Evolutionary conservation across 257 asterid genomes (phyloP), one percentile per base, ranked within the genome.

Genomic region (Gardenia jasminoides): DNA sequence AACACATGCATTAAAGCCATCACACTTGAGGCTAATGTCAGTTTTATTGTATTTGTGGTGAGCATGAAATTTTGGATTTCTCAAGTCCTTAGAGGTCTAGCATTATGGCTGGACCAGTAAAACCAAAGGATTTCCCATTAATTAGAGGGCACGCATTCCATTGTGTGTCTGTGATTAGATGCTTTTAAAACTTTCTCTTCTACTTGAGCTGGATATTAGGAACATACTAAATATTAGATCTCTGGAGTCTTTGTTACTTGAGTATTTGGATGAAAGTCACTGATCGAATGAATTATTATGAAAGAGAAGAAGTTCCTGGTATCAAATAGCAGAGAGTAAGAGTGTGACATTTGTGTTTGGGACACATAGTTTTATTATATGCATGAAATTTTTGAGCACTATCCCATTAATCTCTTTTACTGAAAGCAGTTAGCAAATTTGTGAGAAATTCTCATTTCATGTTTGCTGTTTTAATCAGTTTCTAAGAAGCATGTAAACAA

Each of bases 401-500:
- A 26, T 64, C 13, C 7, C 22, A 17, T 19, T 15, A 66, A 31
- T 19, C 15, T 39, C 44, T 30, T 48, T 11, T 26, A 9, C 28
- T n/a, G 61, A 44, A 71, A 30, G 24, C 28, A 31, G 10, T 11
- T 26, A 72, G 44, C 76, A n/a, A 13, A 50, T 72, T 72, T 47
- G 31, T 8, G 4, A 26, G 67, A 6, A 67, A 67, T 11, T 17
- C 67, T 36, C 26, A n/a, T 31, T 31, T 19, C 52, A 30, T 7
- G 28, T 52, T 22, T 19, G 41, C 59, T 74, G 50, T 52, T 44
- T 82, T 71, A 15, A 77, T 80, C 94, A 94, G 97, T 93, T 87
- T 86, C 85, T 50, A 91, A 89, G 88, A 91, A 88, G 83, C 92
- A 85, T 75, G 76, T 94, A n/a, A 73, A 69, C 43, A 93, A 90